Evolutionary conservation across 306 rosid species (phyloP), one percentile per base, ranked within the genome.

Genomic region (Quercus berberidifolia): DNA sequence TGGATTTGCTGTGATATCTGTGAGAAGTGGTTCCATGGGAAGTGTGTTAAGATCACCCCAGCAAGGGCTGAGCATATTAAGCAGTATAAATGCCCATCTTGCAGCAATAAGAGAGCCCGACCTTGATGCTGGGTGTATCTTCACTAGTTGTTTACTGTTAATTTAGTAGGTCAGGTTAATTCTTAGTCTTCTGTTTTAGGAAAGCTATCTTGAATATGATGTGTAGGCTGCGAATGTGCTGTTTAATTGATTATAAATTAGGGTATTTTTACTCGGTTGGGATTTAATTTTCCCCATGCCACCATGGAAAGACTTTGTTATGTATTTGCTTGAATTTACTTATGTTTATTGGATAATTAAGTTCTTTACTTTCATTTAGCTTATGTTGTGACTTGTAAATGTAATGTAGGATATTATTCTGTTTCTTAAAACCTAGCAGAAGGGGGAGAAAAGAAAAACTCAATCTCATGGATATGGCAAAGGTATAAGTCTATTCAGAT

Each of bases 11-110:
- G 98, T 10, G 97, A 90, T 71, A 76, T 84, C n/a, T 94, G 98
- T 41, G 97, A 92, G 88, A 90, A 82, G 80, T 92, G 98, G 98
- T 94, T 94, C 87, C 97, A 93, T 56, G 98, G 98, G 5, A 90
- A 83, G 82, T 93, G 98, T 62, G 98, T 93, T 55, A 93, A 88
- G 92, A 93, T 93, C 90, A 91, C 98, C 60, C 93, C 98, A 46
- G 93, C 93, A 18, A 91, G 88, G 82, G 97, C 98, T 5, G 92
- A 87, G 83, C 91, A 87, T 65, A 91, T 93, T 73, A 90, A 93
- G 88, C 93, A 91, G 76, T 93, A 93, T 81, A 93, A 91, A 76
- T 93, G 98, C 83, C 98, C 98, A 17, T 88, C 94, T 77, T 93
- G 98, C 91, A 91, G 89, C 89, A 90, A 91, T 92, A 93, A 93